Percentiles rank a stretch among this genome's conserved stretches.
Conservation (phyloP, 2,329 filamentous ascomycete species). For the Beauveria sp. region DNA sequence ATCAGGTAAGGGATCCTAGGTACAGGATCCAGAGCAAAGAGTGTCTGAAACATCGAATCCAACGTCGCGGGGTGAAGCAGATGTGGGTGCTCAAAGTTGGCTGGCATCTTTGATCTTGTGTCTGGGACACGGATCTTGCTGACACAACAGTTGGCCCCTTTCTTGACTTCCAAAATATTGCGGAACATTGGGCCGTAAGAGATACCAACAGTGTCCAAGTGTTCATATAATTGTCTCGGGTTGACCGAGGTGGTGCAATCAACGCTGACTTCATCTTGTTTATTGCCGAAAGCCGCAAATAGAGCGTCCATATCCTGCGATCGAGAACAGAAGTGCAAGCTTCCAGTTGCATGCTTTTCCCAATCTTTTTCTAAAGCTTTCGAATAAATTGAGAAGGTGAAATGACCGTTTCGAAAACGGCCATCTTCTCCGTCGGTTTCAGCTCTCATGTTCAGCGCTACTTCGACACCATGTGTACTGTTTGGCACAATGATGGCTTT, state of each 20-base stretch:
- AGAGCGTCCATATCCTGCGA: constrained; percentile 14
- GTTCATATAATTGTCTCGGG: constrained; percentile 42
- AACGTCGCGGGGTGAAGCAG: constrained; percentile 51
- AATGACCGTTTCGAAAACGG: constrained; percentile 15
- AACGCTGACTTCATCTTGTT: constrained; percentile 19
- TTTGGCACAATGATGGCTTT: constrained; percentile 45
- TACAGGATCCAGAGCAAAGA: constrained; percentile 36
- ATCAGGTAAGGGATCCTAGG: constrained; percentile 44
- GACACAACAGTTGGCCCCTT: constrained; percentile 26
- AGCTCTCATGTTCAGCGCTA: constrained; percentile 37
- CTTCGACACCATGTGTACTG: constrained; percentile 40
- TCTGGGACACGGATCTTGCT: constrained; percentile 37
- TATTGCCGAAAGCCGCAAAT: constrained; percentile 17
- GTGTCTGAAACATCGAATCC: constrained; percentile 47
- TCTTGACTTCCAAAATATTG: constrained; percentile 34
- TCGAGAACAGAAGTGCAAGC: constrained; percentile 22
- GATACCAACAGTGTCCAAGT: constrained; percentile 42
- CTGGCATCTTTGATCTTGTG: constrained; percentile 45
- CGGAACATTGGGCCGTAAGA: constrained; percentile 44
- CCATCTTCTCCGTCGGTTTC: constrained; percentile 1
- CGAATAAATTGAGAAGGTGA: constrained; percentile 39
- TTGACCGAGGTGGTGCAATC: constrained; percentile 27
- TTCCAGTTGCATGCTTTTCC: constrained; percentile 36
- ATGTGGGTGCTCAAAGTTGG: constrained; percentile 44
- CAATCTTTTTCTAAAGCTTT: constrained; percentile 32